phyloP scores from a whole-genome alignment of 1,284 basidiomycete genomes.

The Ustilago sp. region DNA sequence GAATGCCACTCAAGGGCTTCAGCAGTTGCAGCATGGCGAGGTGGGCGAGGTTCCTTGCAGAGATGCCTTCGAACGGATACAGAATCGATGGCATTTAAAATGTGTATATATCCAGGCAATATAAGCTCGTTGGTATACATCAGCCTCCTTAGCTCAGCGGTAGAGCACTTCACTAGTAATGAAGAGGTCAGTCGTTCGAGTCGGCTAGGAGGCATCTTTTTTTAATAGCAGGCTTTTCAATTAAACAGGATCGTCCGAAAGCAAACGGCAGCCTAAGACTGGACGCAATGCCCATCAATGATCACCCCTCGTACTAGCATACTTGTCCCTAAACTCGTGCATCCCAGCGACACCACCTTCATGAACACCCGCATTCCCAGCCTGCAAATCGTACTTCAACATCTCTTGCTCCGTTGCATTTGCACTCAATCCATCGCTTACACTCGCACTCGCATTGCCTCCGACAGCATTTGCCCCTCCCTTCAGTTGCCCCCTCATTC shows the following conservation, averaged over 20 bases:
- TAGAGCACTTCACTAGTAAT: conserved; percentile 58
- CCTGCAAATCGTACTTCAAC: conserved; percentile 47
- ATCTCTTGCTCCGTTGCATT: conserved; percentile 42
- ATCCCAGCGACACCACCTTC: conserved; percentile 44
- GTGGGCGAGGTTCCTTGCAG: too few species aligned
- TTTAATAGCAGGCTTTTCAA: conserved; percentile 10
- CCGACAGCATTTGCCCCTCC: background rate
- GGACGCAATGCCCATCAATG: conserved; percentile 17
- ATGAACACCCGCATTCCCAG: conserved; percentile 11
- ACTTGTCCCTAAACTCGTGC: conserved; percentile 42
- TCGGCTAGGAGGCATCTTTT: conserved; percentile 48
- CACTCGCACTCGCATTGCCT: background rate
- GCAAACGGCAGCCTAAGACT: background rate
- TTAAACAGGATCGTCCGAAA: background rate
- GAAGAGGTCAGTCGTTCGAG: conserved; percentile 57
- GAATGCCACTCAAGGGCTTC: background rate
- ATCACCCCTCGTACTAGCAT: conserved; percentile 42
- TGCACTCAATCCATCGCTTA: conserved; percentile 6
- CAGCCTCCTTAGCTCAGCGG: conserved; percentile 52
- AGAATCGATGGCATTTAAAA: too few species aligned
- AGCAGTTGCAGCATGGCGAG: background rate
- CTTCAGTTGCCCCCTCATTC: conserved; percentile 14
- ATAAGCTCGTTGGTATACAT: background rate
- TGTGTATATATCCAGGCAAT: too few species aligned
- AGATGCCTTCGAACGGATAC: too few species aligned